Base-by-base conservation (phyloP, 805 yeast genomes). In the Suhomyces sp. region DNA sequence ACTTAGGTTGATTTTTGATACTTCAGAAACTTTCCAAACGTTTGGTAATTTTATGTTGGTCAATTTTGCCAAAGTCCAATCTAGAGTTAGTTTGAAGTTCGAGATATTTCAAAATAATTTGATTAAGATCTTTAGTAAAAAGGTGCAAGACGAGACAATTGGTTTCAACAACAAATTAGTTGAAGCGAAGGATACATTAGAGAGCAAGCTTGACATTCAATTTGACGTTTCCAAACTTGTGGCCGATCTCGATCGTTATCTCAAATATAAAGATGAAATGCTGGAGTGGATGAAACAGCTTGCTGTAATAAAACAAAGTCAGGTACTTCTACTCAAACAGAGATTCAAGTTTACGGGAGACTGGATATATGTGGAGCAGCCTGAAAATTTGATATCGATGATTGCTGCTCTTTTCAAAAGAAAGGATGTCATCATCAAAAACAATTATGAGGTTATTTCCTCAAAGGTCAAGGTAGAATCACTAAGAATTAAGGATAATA, bases 351-450 rank as follows among this genome's bases (percentile, higher is more conserved):
- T 82, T 48, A 80, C 86, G 0, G 35, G 67, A 0, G 77, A 78
- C 27, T 86, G 91, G 87, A 55, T 85, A 0, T 81, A 72, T 62
- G 72, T 71, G 46, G 94, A 87, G 41, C 96, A 89, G 58, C 52
- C 89, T 0, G 83, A 80, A 12, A 73, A 71, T 48, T 83, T 81
- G 50, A 63, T 75, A 50, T 60, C 69, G 0, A 71, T 82, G 1
- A 61, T 85, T 31, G 49, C 57, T 1, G 73, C 80, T 36, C 63
- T 81, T 9, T 49, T 79, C 44, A 56, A 57, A 3, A 58, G 63
- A 38, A 72, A 81, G 57, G 62, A 67, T 8, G 55, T 51, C 1
- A 55, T 72, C 2, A 69, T 88, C 6, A 68, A 73, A 7, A 69
- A 71, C 0, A 76, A 82, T 50, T 55, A 66, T 7, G 80, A 76